Conservation (phyloP, 805 yeast species). For the Pachysolen tannophilus region DNA sequence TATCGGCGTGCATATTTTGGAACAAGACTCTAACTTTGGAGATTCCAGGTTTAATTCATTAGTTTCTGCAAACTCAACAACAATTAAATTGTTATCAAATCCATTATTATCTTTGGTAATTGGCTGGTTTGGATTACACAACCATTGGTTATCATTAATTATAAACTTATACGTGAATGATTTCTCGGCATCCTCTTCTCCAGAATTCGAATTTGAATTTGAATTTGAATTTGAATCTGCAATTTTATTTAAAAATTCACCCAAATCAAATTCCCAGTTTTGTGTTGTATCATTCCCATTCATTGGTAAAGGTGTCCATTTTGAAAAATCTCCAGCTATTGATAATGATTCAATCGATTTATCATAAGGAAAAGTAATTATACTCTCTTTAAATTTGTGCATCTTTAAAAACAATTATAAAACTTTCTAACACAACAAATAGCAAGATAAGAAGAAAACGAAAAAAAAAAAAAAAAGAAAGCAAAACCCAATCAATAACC, state of each 20-base stretch:
- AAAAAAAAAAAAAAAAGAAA: too few species aligned
- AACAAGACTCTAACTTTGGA: too few species aligned
- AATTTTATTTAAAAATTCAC: constrained; percentile 5
- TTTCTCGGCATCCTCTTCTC: too few species aligned
- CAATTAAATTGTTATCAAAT: constrained; percentile 18
- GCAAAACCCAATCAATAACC: too few species aligned
- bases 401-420: too few species aligned
- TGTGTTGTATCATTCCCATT: not conserved
- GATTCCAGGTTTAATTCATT: too few species aligned
- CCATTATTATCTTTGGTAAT: constrained; percentile 18
- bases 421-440: too few species aligned
- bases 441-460: too few species aligned
- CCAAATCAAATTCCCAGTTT: constrained; percentile 6
- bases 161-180: constrained; percentile 20
- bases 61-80: too few species aligned
- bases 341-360: constrained; percentile 1
- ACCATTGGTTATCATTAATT: constrained; percentile 18
- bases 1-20: too few species aligned
- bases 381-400: too few species aligned
- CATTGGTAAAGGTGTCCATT: constrained; percentile 5
- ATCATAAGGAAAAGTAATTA: constrained; percentile 7
- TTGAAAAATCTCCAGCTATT: constrained; percentile 6
- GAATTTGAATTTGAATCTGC: constrained; percentile 5
- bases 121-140: constrained; percentile 15
- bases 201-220: not conserved